Evolutionary conservation across 2,329 filamentous ascomycete genomes (phyloP), one percentile per base, ranked within the genome.

Genomic region (Penicillium concentricum): DNA sequence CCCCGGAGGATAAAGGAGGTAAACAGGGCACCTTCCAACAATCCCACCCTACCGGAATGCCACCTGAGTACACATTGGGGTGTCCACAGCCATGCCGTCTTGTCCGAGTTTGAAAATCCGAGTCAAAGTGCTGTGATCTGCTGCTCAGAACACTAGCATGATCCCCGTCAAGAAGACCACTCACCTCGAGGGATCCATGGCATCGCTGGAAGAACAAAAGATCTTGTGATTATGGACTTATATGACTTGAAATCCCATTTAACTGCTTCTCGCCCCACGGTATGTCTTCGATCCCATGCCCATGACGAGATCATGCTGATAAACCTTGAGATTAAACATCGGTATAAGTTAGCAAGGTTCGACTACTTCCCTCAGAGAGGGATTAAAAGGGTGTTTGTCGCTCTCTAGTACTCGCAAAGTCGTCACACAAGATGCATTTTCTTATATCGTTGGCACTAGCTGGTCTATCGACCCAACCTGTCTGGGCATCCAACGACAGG

Each of bases 251-350:
- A 22, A 18, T 12, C 39, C 8, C 2, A 4, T 16, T 24, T 6
- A 32, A 22, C 16, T 51, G 39, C 35, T 18, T 5, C 13, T 32
- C 26, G 16, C 20, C 38, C 32, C 18, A 34, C 6, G 20, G 20
- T 45, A 46, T 53, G 47, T 39, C 7, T 30, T 37, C 5, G 5
- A 15, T 18, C 18, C 26, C 4, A 26, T 24, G 20, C 57, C 30
- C 32, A 35, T 59, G 54, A 58, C 28, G 18, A 30, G 16, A 30
- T 53, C 53, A 56, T 44, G 51, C 53, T 54, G 35, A 57, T 53
- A 22, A 16, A 4, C 30, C 35, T 42, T 20, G 51, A 55, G 52
- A 45, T 46, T 51, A 52, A n/a, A 16, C 18, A 22, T 20, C 13
- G 46, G 5, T 18, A 15, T 13, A n/a, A 32, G 9, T 12, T 37